A percentile compares a stretch with the other conserved stretches of the same genome.
phyloP scores from a whole-genome alignment of 1,284 basidiomycete species.

The Naganishia albida region DNA sequence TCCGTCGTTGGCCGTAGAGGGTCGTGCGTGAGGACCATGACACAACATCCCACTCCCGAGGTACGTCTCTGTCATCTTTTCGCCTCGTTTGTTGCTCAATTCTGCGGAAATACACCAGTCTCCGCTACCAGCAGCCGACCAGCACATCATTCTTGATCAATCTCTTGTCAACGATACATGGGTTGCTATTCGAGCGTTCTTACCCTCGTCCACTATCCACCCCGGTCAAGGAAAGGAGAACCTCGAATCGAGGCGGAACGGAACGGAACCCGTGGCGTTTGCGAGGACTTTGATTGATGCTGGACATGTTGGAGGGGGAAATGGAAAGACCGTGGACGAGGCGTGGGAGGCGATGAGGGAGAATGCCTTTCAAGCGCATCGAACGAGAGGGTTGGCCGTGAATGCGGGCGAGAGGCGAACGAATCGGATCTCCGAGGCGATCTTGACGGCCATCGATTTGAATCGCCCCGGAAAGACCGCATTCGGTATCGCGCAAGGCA shows the following conservation, averaged over 20 bases:
- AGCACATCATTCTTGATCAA: neutral
- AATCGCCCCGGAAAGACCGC: neutral
- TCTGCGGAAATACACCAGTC: neutral
- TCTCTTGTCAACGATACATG: neutral
- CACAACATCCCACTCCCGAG: neutral
- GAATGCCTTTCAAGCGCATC: neutral
- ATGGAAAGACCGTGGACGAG: neutral
- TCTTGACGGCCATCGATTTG: neutral
- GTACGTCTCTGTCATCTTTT: neutral
- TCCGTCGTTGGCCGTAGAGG: too few relatives aligned
- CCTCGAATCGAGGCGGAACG: neutral
- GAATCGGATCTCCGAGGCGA: too few relatives aligned
- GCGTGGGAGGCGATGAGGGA: neutral
- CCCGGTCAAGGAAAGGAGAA: neutral
- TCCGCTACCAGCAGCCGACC: neutral
- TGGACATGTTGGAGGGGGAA: neutral
- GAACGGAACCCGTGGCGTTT: neutral
- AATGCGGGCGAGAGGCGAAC: too few relatives aligned
- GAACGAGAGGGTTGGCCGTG: neutral
- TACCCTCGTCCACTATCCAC: neutral
- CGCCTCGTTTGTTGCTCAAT: neutral
- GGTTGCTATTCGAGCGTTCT: neutral
- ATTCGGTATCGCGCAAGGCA: neutral
- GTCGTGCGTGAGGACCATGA: neutral
- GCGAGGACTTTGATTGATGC: neutral